Evolutionary conservation across 495 filamentous ascomycete genomes (phyloP), one percentile per base, ranked within the genome.

Genomic region (Podospora comata): DNA sequence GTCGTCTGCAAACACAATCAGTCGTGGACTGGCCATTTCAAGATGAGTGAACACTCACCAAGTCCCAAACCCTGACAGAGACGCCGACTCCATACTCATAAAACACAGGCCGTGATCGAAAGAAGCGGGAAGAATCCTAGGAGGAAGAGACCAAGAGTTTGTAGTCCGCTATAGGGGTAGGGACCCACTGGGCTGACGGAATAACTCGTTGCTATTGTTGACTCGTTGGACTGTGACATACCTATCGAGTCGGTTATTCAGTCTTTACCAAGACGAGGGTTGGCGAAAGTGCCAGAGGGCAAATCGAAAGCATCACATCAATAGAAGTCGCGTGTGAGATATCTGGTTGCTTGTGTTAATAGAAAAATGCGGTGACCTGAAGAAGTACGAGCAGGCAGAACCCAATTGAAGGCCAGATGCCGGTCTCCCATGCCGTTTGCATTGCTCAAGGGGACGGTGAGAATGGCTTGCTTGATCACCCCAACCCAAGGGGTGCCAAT

Each of bases 51-150:
- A 30, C 23, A 69, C 75, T 71, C 65, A 79, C 78, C 73, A 55
- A 76, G 70, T 32, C 75, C 77, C 19, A 81, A 74, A 19, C 78
- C 75, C 28, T 66, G 62, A 3, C 70, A 65, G 16, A 74, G 56
- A 23, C 70, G 34, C 26, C 80, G 76, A 71, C 78, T 77, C 73
- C 78, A 79, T 28, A 79, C 61, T 57, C 82, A 72, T 32, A 85
- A 58, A n/a, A 75, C 20, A 20, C 82, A 73, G 5, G 78, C 73
- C 13, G 79, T 62, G 3, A 79, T 72, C 4, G 80, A 78, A 4
- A 84, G 59, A 27, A 75, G 65, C 9, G 82, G 74, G 60, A 83
- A 81, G 15, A 78, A 75, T 55, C 77, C 70, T 5, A 79, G 70
- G 13, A 84, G 70, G 9, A 74, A 78, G 57, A 82, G 72, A 26